Base-by-base conservation (phyloP, 2,329 filamentous ascomycete species). In the Aspergillus pseudonomiae region DNA sequence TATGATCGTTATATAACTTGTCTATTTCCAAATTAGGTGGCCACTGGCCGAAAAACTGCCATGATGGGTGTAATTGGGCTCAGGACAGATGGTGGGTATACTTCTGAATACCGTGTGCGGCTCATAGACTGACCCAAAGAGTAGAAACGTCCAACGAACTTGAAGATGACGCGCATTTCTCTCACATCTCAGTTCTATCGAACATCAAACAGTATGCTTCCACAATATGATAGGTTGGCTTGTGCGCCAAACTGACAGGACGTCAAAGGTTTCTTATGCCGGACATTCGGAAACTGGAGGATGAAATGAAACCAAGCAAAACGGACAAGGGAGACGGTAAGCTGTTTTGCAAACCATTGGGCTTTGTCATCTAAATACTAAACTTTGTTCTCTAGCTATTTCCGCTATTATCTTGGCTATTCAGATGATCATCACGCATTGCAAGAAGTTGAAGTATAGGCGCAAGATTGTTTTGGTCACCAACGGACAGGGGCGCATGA, bases 401-500 rank as follows among this genome's bases (percentile, higher is more conserved):
- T 97, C 94, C 1, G 93, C 94, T 4, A 84, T 98, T 63, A 89
- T 97, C 45, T 79, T 98, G 57, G 95, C 93, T 0, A 88, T 95
- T 39, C 86, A 94, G 68, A 93, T 97, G 90, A 96, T 99, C 61
- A 84, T 85, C 63, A 86, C 83, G 0, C 89, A 90, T 63, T 95
- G 92, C 68, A 94, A 90, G 78, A 91, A 92, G 74, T 85, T 94
- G 65, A 93, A 97, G 80, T 94, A 89, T 80, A 88, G 86, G 70
- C 86, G 92, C 71, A 90, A 88, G 73, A 93, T 99, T 67, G 86
- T 94, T 43, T 84, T 99, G 3, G 83, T 98, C 56, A 98, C 95
- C 0, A 91, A 97, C 78, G 95, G 89, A 0, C 85, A 86, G 61
- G 90, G 90, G 0, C 75, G 81, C 2, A 90, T 97, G 75, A 91